phyloP scores from a whole-genome alignment of 352 stramenopile species.

The Phytopythium sindhum region DNA sequence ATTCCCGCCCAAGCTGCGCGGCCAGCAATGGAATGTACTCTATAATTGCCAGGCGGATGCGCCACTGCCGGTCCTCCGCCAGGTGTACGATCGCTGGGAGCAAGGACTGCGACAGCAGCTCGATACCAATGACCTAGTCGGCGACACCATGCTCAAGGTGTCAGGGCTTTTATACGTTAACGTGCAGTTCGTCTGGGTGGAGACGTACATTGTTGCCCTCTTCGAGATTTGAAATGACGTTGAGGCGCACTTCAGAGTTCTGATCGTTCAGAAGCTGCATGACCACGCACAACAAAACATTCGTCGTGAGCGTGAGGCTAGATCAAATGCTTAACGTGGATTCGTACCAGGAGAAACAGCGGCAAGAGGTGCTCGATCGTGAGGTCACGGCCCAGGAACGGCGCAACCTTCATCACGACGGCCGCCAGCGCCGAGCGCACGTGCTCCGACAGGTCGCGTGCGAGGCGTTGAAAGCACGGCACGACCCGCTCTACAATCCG shows the following conservation, averaged over 20 bases:
- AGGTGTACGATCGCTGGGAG: constrained; percentile 97
- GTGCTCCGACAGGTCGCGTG: constrained; percentile 96
- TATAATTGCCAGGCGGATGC: constrained; percentile 98
- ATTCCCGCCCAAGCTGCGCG: constrained; percentile 92
- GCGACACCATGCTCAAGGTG: neutral
- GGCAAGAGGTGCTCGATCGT: constrained; percentile 94
- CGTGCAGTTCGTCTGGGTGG: neutral
- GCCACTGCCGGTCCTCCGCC: constrained; percentile 98
- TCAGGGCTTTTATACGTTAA: neutral
- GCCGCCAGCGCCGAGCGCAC: constrained; percentile 94
- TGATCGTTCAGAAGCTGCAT: constrained; percentile 93
- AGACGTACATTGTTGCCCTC: constrained; percentile 89
- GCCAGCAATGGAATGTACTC: constrained; percentile 97
- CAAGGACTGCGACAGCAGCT: constrained; percentile 95
- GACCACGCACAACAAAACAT: neutral
- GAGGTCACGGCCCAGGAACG: constrained; percentile 91
- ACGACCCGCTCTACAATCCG: constrained; percentile 72
- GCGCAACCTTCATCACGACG: constrained; percentile 95
- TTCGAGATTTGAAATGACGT: constrained; percentile 98
- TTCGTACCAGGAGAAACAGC: constrained; percentile 90
- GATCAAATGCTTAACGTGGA: too few relatives aligned
- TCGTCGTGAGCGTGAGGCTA: constrained; percentile 7
- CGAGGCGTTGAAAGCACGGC: constrained; percentile 90
- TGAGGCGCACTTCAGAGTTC: constrained; percentile 96
- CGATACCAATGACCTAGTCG: constrained; percentile 93